Base-by-base conservation (phyloP, 768 basidiomycete species). In the Mycena epipterygia region DNA sequence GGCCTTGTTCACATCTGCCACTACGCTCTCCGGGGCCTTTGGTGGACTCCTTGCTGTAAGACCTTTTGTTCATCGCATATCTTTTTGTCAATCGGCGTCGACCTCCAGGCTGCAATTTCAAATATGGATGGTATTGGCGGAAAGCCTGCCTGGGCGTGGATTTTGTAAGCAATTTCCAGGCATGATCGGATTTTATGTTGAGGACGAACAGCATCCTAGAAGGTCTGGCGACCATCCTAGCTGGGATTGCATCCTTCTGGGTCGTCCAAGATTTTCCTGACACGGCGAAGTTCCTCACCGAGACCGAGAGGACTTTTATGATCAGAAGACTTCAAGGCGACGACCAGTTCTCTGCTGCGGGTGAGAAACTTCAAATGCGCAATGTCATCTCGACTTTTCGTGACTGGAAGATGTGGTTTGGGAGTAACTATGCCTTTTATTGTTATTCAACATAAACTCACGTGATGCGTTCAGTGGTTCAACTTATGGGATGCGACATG, bases 231-330 rank as follows among this genome's bases (percentile, higher is more conserved):
- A 95, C 94, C 0, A 82, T 94, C 37, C 27, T 91, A 3, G 84
- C 86, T 49, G 88, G 88, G 12, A 58, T 88, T 11, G 83, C 83
- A 4, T 91, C 92, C 0, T 94, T 87, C 82, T 94, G 90, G 87
- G 79, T 95, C 56, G 87, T 95, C 25, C 87, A 91, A 74, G 93
- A 94, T 78, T 95, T 94, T 77, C 93, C 94, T 2, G 91, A 93
- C 62, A 89, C 85, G 0, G 91, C 93, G 1, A 90, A 84, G 67
- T 95, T 95, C 79, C 81, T 95, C 42, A 88, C 84, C 9, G 86
- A 89, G 37, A 78, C 84, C 35, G 94, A 95, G 77, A 85, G 90
- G 87, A 76, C 55, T 83, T 81, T 91, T 75, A 85, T 93, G 32
- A 84, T 94, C 59, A 85, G 89, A 19, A 86, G 92, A 9, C 84